phyloP scores from a whole-genome alignment of 768 basidiomycete genomes.

The Russula sp. region DNA sequence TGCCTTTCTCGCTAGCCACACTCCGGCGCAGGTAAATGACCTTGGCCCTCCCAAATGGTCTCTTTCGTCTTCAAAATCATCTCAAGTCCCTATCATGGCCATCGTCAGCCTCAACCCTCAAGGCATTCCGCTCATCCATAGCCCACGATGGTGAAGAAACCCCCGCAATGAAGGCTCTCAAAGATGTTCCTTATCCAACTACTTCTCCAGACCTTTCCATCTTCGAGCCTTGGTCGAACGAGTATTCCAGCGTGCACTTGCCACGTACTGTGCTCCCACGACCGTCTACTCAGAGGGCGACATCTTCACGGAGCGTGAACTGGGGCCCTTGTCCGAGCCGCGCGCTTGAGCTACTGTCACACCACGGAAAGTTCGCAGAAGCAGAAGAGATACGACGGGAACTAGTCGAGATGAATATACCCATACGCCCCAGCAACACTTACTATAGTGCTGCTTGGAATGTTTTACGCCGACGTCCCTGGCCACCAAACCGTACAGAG shows the following conservation, averaged over 20 bases:
- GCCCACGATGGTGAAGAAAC: constrained; percentile 24
- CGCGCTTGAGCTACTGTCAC: constrained; percentile 27
- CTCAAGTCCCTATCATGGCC: constrained; percentile 4
- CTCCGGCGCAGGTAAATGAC: neutral
- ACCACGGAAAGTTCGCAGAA: constrained; percentile 26
- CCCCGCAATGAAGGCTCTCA: constrained; percentile 32
- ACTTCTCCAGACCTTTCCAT: constrained; percentile 29
- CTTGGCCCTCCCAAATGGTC: constrained; percentile 7
- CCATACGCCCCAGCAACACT: constrained; percentile 31
- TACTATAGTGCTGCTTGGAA: constrained; percentile 35
- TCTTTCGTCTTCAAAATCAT: constrained; percentile 5
- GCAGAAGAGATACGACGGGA: constrained; percentile 36
- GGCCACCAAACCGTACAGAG: constrained; percentile 21
- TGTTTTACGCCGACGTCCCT: constrained; percentile 24
- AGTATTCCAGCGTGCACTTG: constrained; percentile 25
- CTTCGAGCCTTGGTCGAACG: constrained; percentile 32
- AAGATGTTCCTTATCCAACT: constrained; percentile 31
- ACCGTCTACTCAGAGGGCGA: neutral
- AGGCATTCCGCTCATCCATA: constrained; percentile 24
- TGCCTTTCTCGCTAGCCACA: neutral
- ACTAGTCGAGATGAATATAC: constrained; percentile 32
- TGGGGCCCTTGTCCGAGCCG: constrained; percentile 10
- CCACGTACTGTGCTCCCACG: neutral
- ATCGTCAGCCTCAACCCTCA: neutral
- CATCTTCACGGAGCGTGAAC: neutral